These are phyloP conservation scores for Protomyces lactucae-debilis DNA, from an alignment of 1,139 yeast species.

Conservation along the genomic window DNA sequence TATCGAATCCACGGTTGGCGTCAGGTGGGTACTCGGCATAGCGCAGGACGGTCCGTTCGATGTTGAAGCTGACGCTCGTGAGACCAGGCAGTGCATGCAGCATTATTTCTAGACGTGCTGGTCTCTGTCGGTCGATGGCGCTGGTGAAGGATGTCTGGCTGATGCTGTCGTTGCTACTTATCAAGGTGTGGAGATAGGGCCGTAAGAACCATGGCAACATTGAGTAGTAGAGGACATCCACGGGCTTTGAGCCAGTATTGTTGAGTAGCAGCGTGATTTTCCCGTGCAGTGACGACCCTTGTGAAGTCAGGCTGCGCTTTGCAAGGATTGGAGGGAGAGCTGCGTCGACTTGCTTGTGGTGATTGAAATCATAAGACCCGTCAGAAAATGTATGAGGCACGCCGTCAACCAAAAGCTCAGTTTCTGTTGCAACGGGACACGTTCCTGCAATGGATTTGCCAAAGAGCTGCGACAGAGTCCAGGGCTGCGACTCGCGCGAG, in stretches of 20 bases:
- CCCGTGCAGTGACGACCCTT: slow-evolving; percentile 44
- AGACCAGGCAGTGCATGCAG: slow-evolving; percentile 61
- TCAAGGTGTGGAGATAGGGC: slow-evolving; percentile 66
- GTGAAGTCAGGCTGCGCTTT: slow-evolving; percentile 62
- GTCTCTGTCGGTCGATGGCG: slow-evolving; percentile 72
- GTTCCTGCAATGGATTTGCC: slow-evolving; percentile 28
- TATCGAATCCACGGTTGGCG: slow-evolving; percentile 95
- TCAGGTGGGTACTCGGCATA: slow-evolving; percentile 97
- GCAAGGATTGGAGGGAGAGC: slow-evolving; percentile 62
- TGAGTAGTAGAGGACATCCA: slow-evolving; percentile 64
- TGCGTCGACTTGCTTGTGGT: slow-evolving; percentile 20
- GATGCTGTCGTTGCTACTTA: slow-evolving; percentile 42
- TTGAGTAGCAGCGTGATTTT: slow-evolving; percentile 74
- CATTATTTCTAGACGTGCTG: slow-evolving; percentile 73
- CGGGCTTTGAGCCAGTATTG: slow-evolving; percentile 53
- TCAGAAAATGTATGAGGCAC: slow-evolving; percentile 2
- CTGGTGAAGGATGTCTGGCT: slow-evolving; percentile 62
- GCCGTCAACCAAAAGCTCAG: neutral
- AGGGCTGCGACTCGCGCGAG: slow-evolving; percentile 47
- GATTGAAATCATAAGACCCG: neutral
- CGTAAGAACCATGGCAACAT: slow-evolving; percentile 92
- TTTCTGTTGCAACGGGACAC: slow-evolving; percentile 17
- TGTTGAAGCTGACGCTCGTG: slow-evolving; percentile 63
- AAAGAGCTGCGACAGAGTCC: slow-evolving; percentile 60
- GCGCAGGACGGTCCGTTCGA: slow-evolving; percentile 78